A percentile compares a stretch with the other conserved stretches of the same genome.
phyloP scores from a whole-genome alignment of 2,329 filamentous ascomycete genomes.

The Bimuria novae-zelandiae region DNA sequence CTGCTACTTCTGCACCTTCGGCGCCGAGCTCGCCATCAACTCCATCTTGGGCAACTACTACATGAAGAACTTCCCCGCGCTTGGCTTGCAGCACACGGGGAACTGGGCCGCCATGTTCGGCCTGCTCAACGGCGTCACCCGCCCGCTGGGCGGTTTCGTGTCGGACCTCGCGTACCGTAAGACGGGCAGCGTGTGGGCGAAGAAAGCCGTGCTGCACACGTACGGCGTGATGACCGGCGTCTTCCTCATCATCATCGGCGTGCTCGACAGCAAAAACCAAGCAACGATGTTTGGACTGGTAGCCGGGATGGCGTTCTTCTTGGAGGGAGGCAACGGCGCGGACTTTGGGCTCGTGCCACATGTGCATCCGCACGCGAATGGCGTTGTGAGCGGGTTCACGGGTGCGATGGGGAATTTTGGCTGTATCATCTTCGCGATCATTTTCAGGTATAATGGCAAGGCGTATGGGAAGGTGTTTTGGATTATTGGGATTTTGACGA shows the following conservation, averaged over 20 bases:
- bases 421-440: slow-evolving; percentile 79
- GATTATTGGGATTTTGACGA: slow-evolving; percentile 77
- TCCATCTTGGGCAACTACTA: slow-evolving; percentile 63
- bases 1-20: slow-evolving; percentile 64
- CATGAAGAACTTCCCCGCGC: slow-evolving; percentile 55
- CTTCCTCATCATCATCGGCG: slow-evolving; percentile 64
- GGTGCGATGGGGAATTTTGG: slow-evolving; percentile 84
- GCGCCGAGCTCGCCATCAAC: slow-evolving; percentile 63
- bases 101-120: slow-evolving; percentile 73
- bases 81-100: slow-evolving; percentile 58
- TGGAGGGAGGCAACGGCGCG: slow-evolving; percentile 81
- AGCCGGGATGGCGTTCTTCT: slow-evolving; percentile 74
- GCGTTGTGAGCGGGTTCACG: slow-evolving; percentile 73
- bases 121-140: slow-evolving; percentile 68
- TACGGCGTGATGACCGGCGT: slow-evolving; percentile 61
- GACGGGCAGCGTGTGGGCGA: slow-evolving; percentile 60
- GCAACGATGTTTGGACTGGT: slow-evolving; percentile 75
- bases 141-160: slow-evolving; percentile 66
- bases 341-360: slow-evolving; percentile 85
- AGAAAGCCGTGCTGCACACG: slow-evolving; percentile 63
- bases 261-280: slow-evolving; percentile 62
- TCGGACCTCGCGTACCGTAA: slow-evolving; percentile 58
- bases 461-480: slow-evolving; percentile 73
- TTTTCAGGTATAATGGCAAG: slow-evolving; percentile 73
- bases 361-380: slow-evolving; percentile 80